Percentiles rank a stretch among this genome's conserved stretches.
phyloP scores from a whole-genome alignment of 75 land plant species.

The Pseudotsuga menziesii region DNA sequence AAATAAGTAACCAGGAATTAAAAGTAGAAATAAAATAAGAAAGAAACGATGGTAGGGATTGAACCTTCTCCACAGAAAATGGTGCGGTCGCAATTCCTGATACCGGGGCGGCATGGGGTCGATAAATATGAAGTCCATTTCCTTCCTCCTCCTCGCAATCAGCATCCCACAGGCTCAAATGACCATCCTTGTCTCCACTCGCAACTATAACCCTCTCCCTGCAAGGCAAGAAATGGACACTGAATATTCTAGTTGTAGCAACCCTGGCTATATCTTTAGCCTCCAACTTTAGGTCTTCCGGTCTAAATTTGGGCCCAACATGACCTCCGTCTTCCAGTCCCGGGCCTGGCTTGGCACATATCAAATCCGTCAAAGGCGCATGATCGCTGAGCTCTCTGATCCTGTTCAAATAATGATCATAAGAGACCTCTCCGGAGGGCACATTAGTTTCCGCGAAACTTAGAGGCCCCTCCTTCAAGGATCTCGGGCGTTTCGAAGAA shows the following conservation, averaged over 20 bases:
- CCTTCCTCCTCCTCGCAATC: slow-evolving; percentile 30
- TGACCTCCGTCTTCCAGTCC: slow-evolving; percentile 6
- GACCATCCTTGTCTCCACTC: slow-evolving; percentile 57
- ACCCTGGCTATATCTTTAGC: slow-evolving; percentile 53
- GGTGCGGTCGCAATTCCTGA: slow-evolving; percentile 52
- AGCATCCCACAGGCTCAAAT: slow-evolving; percentile 79
- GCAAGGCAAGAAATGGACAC: slow-evolving; percentile 44
- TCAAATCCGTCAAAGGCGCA: slow-evolving; percentile 4
- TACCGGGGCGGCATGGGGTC: slow-evolving; percentile 51
- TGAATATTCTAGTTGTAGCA: slow-evolving; percentile 40
- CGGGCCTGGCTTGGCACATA: neutral
- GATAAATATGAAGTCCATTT: slow-evolving; percentile 41
- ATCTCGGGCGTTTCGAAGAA: neutral
- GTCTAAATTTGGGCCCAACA: neutral
- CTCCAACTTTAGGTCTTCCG: slow-evolving; percentile 21
- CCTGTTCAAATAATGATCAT: slow-evolving; percentile 5
- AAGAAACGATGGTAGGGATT: too few relatives aligned
- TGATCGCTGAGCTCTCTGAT: neutral
- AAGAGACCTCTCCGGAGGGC: neutral
- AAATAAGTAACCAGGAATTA: too few relatives aligned
- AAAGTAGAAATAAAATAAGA: neutral
- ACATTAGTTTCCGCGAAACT: slow-evolving; percentile 18
- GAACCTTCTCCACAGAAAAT: slow-evolving; percentile 44
- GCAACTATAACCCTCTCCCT: slow-evolving; percentile 28
- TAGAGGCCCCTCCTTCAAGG: slow-evolving; percentile 14